These are phyloP conservation scores for Botryosphaeria dothidea DNA, from an alignment of 2,329 filamentous ascomycete genomes.

Conservation along the genomic window DNA sequence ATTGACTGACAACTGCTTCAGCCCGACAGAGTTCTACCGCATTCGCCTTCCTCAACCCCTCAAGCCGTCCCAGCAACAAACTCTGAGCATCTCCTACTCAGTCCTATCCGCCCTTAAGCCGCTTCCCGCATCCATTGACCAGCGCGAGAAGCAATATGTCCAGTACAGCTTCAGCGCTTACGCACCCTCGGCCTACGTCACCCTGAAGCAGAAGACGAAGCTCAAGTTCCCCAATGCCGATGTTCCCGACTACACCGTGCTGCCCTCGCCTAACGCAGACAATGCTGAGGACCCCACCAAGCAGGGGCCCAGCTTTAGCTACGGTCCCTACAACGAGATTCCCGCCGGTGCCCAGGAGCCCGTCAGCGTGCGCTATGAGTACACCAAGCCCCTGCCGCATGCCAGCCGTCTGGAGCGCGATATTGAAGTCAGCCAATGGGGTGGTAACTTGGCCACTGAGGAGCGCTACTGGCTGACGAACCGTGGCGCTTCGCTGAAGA, in stretches of 20 bases:
- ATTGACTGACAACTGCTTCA: constrained; percentile 41
- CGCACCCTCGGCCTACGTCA: constrained; percentile 78
- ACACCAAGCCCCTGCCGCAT: constrained; percentile 86
- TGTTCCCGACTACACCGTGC: constrained; percentile 81
- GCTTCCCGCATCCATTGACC: constrained; percentile 78
- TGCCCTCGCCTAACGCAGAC: constrained; percentile 60
- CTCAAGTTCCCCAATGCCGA: constrained; percentile 79
- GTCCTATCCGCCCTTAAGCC: constrained; percentile 76
- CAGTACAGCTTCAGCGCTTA: constrained; percentile 85
- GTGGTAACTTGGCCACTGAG: constrained; percentile 92
- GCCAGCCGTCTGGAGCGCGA: constrained; percentile 81
- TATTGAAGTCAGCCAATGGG: constrained; percentile 96
- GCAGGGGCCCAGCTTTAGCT: constrained; percentile 82
- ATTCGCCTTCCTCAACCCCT: constrained; percentile 78
- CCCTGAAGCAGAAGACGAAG: constrained; percentile 94
- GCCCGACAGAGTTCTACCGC: constrained; percentile 70
- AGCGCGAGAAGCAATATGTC: constrained; percentile 84
- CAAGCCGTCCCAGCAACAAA: constrained; percentile 74
- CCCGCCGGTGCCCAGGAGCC: constrained; percentile 74
- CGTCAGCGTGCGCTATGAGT: constrained; percentile 86
- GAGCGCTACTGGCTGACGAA: constrained; percentile 90
- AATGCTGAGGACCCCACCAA: constrained; percentile 72
- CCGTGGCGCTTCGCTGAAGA: constrained; percentile 71
- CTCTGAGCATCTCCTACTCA: constrained; percentile 83
- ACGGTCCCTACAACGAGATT: constrained; percentile 83